Base-by-base conservation (phyloP, 192 early-diverging fungal species). In the Mortierella claussenii region DNA sequence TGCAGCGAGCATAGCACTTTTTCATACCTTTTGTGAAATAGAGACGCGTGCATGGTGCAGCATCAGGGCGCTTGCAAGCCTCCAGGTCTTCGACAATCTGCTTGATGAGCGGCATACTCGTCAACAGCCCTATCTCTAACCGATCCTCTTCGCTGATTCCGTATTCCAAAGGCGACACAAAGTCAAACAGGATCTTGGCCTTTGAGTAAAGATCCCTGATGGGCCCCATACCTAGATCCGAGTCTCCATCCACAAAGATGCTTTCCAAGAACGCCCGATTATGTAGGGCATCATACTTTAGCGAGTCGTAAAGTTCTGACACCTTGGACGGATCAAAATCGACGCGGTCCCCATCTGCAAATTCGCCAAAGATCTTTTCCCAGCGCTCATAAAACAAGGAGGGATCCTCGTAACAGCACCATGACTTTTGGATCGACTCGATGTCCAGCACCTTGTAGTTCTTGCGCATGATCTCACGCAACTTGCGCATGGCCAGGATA, bases 261-360 rank as follows among this genome's bases (percentile, higher is more conserved):
- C 82, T 86, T 46, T 95, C 90, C n/a, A 95, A 55, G 69, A 96
- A 97, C 23, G 83, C 70, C 17, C 97, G 88, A 65, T 99, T 99
- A 74, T 99, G 97, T 27, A 99, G 78, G 21, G 96, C 90, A 73
- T 99, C 97, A 65, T 96, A 97, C 63, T 99, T 99, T n/a, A 97
- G 79, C 42, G 96, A 96, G 69, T 99, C 97, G 61, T 97, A 97
- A 3, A 98, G 81, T 65, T 96, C 94, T 13, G 94, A 94, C 7
- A 95, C 89, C 63, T 95, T 95, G 31, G 93, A 92, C 1, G 95
- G 93, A 65, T 93, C 91, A 69, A 87, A 90, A 21, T 80, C 64
- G 24, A 79, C 47, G 42, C 64, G 55, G 9, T 84, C 82, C 23
- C 67, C 81, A 68, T 69, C 65, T 52, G 89, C 91, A 79, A 97